These are phyloP conservation scores for Magnolia changhungtana DNA, from an alignment of 164 flowering plant genomes.

Conservation along the genomic window DNA sequence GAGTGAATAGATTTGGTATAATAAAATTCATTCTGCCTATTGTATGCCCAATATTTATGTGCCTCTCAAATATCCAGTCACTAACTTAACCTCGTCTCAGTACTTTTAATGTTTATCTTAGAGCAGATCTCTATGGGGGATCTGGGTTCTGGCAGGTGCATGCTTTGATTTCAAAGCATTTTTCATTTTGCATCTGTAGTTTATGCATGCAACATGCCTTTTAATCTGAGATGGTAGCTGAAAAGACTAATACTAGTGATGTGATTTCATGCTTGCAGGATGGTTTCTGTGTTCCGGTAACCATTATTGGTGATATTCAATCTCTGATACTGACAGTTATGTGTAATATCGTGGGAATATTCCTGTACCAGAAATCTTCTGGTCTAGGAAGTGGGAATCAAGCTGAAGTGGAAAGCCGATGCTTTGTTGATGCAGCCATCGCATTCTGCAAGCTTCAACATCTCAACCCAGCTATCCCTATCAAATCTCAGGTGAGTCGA, in stretches of 20 bases:
- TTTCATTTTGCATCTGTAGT: not conserved
- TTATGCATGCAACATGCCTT: not conserved
- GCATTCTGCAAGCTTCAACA: conserved; percentile 89
- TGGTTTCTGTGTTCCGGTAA: conserved; percentile 26
- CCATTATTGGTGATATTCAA: conserved; percentile 58
- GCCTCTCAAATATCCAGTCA: not conserved
- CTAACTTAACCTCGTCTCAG: not conserved
- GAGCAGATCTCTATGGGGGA: not conserved
- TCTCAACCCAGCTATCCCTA: conserved; percentile 46
- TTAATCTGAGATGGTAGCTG: not conserved
- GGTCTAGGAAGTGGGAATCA: conserved; percentile 38
- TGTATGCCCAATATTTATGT: not conserved
- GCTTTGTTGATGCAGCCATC: conserved; percentile 70
- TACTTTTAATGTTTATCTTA: conserved; percentile 2
- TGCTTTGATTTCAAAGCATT: not conserved
- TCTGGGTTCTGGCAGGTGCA: not conserved
- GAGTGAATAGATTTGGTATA: not conserved
- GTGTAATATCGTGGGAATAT: conserved; percentile 50
- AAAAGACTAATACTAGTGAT: not conserved
- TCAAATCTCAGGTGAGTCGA: conserved; percentile 66
- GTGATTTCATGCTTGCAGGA: conserved; percentile 47
- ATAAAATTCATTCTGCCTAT: not conserved
- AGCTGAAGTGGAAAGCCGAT: conserved; percentile 48
- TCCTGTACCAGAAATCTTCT: conserved; percentile 51
- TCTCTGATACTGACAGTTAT: conserved; percentile 62